Base-by-base conservation (phyloP, 106 monocot species). In the Xerophyta viscosa region DNA sequence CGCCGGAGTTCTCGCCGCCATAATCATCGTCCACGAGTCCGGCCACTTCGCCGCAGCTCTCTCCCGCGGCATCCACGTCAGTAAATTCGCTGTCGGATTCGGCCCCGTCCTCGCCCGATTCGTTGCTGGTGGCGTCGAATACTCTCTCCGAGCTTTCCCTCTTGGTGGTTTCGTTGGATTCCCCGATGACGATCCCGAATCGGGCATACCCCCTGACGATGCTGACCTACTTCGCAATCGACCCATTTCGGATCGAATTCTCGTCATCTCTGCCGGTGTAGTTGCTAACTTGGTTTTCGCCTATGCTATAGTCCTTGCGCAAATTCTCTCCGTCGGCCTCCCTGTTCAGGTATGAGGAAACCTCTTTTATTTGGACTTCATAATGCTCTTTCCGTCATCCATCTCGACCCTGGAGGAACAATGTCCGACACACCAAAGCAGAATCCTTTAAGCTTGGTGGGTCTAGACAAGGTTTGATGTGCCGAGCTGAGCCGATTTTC, bases 81-180 rank as follows among this genome's bases (percentile, higher is more conserved):
- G 75, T 69, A 69, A 88, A 46, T 94, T 88, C 62, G 68, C 94
- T 26, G 29, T 94, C 60, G 94, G 94, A 20, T 94, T 94, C 77
- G 94, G 94, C 39, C 94, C 94, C n/a, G 63, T 73, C 48, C 69
- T 94, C 37, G 77, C 78, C 54, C 55, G 69, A 36, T 94, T 84
- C 47, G 52, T 60, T 54, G 49, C 73, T 37, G 55, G 47, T 54
- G 73, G 67, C 60, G 80, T 93, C 24, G 93, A 93, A 69, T 94
- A 68, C 74, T 87, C 92, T 20, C 64, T 92, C 53, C 87, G 92
- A 27, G 82, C 92, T 45, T 80, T 87, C 70, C 92, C 92, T 6
- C 87, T 92, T 13, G 92, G 92, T 24, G 92, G 92, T 14, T 92
- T 71, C 76, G 92, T 92, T 28, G 92, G 64, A 19, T 92, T 87